A percentile compares a stretch with the other conserved stretches of the same genome.
Evolutionary conservation across 2,329 filamentous ascomycete genomes (phyloP).

Genomic region (Penicillium expansum): DNA sequence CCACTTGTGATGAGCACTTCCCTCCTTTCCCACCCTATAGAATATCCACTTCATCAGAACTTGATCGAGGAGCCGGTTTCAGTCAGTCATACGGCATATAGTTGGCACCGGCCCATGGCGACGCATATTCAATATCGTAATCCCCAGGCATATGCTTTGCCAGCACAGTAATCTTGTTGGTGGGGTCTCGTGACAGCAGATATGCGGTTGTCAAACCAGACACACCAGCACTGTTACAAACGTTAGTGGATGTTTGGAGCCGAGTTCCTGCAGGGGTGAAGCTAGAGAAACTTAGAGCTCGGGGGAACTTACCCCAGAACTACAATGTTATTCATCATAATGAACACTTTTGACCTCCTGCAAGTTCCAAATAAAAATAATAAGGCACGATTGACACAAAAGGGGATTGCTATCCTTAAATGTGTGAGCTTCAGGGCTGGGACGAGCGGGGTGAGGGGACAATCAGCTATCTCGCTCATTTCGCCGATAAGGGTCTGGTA

Average conservation of each 20-base stretch:
- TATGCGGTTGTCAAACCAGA: conserved; percentile 65
- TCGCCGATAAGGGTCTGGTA: conserved; percentile 4
- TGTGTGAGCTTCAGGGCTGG: not conserved
- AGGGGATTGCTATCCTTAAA: not conserved
- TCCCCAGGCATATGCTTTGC: conserved; percentile 93
- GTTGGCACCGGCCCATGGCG: conserved; percentile 85
- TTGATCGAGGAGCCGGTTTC: conserved; percentile 1
- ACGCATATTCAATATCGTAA: conserved; percentile 86
- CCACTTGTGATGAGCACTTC: conserved; percentile 48
- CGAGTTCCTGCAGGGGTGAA: not conserved
- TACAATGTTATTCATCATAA: conserved; percentile 42
- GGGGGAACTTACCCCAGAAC: conserved; percentile 36
- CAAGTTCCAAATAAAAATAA: not conserved
- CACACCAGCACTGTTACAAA: conserved; percentile 57
- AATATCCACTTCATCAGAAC: not conserved
- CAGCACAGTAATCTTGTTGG: conserved; percentile 65
- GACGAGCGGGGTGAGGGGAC: conserved; percentile 15
- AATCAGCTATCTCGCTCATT: conserved; percentile 8
- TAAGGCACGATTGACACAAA: not conserved
- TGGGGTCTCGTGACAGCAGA: conserved; percentile 55
- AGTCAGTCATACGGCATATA: conserved; percentile 61
- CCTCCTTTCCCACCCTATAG: conserved; percentile 40
- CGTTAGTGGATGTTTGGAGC: conserved; percentile 4
- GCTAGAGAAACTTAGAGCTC: not conserved
- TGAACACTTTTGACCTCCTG: not conserved